Conservation (phyloP, 495 filamentous ascomycete genomes). For the Penicillium parvum region DNA sequence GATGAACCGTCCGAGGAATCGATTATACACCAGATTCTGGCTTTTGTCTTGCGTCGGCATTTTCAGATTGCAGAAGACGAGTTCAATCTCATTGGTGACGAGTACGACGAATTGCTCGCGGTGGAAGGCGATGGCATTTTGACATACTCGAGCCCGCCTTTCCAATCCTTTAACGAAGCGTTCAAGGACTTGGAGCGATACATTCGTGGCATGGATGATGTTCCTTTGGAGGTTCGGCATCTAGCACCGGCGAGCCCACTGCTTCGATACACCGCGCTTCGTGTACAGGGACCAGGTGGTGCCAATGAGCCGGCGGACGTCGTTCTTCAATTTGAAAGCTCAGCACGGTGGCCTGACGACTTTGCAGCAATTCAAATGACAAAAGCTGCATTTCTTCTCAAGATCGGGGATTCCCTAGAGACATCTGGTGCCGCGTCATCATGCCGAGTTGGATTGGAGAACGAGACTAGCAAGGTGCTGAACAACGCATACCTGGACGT, state of each 20-base stretch:
- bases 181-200: constrained; percentile 70
- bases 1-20: constrained; percentile 52
- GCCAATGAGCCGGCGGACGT: constrained; percentile 54
- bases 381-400: constrained; percentile 86
- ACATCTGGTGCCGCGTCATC: constrained; percentile 45
- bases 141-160: constrained; percentile 41
- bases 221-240: constrained; percentile 78
- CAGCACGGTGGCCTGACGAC: constrained; percentile 89
- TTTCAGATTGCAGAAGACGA: constrained; percentile 48
- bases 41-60: constrained; percentile 66
- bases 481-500: constrained; percentile 87
- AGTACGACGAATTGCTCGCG: constrained; percentile 53
- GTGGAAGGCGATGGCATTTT: constrained; percentile 34
- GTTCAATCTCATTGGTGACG: constrained; percentile 58
- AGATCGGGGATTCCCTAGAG: constrained; percentile 68
- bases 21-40: constrained; percentile 74
- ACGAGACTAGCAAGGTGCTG: constrained; percentile 55
- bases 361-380: constrained; percentile 85
- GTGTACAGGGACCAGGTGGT: constrained; percentile 29
- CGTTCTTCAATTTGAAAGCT: constrained; percentile 87
- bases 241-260: constrained; percentile 65
- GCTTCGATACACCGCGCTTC: constrained; percentile 67
- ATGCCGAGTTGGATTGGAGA: constrained; percentile 76
- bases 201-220: constrained; percentile 65
- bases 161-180: constrained; percentile 53